phyloP scores from a whole-genome alignment of 148 eudicot genomes.

The Dysphania ambrosioides region DNA sequence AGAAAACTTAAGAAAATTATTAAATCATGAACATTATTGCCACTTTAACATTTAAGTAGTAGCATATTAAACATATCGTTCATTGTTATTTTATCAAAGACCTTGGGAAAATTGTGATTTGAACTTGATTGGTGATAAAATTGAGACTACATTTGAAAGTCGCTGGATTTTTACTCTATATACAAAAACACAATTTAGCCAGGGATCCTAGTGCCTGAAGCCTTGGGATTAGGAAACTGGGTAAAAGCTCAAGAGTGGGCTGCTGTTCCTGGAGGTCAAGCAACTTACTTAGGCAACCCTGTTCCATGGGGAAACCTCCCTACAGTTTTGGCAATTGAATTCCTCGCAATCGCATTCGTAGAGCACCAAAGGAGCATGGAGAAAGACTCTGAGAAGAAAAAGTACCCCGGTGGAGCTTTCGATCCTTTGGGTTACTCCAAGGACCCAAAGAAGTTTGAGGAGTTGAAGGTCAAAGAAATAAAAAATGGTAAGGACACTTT shows the following conservation, averaged over 20 bases:
- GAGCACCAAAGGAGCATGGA: constrained; percentile 95
- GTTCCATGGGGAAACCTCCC: constrained; percentile 99
- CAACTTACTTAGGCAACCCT: constrained; percentile 90
- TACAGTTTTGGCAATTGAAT: constrained; percentile 77
- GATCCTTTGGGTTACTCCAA: constrained; percentile 97
- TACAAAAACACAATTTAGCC: constrained; percentile 65
- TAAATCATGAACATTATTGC: too few species aligned
- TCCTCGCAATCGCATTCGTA: constrained; percentile 78
- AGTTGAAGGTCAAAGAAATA: constrained; percentile 87
- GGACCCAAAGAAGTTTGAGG: constrained; percentile 79
- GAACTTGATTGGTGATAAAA: too few species aligned
- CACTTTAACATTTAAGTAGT: too few species aligned
- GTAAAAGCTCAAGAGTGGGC: constrained; percentile 99
- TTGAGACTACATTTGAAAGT: not conserved
- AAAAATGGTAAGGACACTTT: constrained; percentile 58
- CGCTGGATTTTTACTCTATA: not conserved
- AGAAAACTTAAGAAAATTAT: too few species aligned
- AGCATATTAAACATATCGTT: too few species aligned
- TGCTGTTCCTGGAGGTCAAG: constrained; percentile 92
- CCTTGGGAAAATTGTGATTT: too few species aligned
- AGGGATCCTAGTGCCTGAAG: constrained; percentile 89
- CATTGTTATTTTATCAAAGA: too few species aligned
- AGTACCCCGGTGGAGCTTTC: constrained; percentile 98
- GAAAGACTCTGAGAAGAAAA: constrained; percentile 85
- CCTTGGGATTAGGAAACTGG: constrained; percentile 95